Evolutionary conservation across 1,284 basidiomycete genomes (phyloP).

Genomic region (Microbotryomycetes sp.): DNA sequence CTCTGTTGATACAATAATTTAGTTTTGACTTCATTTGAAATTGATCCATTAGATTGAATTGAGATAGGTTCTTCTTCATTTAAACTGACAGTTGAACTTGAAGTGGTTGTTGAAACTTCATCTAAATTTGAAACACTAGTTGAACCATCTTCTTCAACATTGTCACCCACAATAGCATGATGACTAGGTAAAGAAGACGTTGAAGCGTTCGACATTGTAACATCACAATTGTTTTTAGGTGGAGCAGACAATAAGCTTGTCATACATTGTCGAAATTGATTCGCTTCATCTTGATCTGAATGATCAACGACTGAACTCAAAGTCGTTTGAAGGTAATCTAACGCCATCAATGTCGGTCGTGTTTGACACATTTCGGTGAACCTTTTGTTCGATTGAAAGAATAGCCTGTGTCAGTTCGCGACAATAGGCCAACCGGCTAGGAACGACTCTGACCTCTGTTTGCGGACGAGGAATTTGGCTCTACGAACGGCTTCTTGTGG

Average conservation of each 20-base stretch:
- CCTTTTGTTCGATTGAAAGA: conserved; percentile 3
- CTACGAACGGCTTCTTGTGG: conserved; percentile 40
- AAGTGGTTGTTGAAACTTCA: too few relatives aligned
- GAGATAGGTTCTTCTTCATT: not conserved
- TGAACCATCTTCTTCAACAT: not conserved
- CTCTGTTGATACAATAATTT: conserved; percentile 37
- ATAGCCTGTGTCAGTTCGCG: not conserved
- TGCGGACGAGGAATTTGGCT: conserved; percentile 41
- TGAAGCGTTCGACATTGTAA: not conserved
- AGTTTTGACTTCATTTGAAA: not conserved
- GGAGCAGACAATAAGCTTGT: conserved; percentile 36
- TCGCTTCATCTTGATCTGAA: conserved; percentile 37
- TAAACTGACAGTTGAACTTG: not conserved
- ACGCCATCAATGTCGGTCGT: conserved; percentile 37
- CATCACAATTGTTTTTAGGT: conserved; percentile 17
- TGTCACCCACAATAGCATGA: too few relatives aligned
- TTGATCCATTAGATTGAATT: not conserved
- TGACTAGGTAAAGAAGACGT: not conserved
- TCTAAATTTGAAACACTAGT: not conserved
- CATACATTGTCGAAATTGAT: conserved; percentile 41
- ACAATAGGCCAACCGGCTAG: not conserved
- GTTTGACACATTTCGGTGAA: conserved; percentile 35
- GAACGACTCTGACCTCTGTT: conserved; percentile 34
- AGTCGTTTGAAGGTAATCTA: conserved; percentile 42
- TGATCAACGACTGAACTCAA: conserved; percentile 41